Evolutionary conservation across 2,329 filamentous ascomycete species (phyloP).

Genomic region (Xylogone sp.): DNA sequence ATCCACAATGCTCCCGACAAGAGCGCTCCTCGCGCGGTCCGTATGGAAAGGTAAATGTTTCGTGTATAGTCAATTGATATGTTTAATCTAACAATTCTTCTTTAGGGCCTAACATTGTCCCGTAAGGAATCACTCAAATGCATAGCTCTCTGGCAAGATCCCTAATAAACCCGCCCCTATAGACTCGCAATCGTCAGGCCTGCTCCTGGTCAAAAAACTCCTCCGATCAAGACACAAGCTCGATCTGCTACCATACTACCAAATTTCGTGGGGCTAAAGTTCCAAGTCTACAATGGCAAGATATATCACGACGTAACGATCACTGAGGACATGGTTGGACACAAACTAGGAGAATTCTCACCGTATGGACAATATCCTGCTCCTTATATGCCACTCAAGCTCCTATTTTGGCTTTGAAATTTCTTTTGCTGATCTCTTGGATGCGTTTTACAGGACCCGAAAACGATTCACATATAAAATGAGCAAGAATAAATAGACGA

Average conservation of each 20-base stretch:
- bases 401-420: neutral
- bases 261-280: constrained; percentile 67
- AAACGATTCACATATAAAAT: constrained; percentile 66
- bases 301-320: constrained; percentile 64
- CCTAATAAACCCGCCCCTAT: constrained; percentile 33
- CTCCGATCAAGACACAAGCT: constrained; percentile 66
- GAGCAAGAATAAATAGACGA: constrained; percentile 62
- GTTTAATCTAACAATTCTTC: too few relatives aligned
- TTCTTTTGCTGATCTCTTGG: constrained; percentile 5
- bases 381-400: too few relatives aligned
- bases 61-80: too few relatives aligned
- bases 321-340: constrained; percentile 74
- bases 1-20: constrained; percentile 54
- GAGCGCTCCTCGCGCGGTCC: constrained; percentile 57
- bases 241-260: constrained; percentile 69
- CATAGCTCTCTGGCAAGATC: too few relatives aligned
- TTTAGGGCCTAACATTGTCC: constrained; percentile 69
- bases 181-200: constrained; percentile 49
- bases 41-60: constrained; percentile 68
- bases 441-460: constrained; percentile 53
- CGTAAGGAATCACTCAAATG: constrained; percentile 44
- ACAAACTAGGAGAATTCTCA: constrained; percentile 72
- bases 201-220: constrained; percentile 48
- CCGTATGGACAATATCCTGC: constrained; percentile 45
- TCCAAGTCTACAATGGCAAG: constrained; percentile 72